Conservation (phyloP, 2,329 filamentous ascomycete species). For the Rachicladosporium sp. region DNA sequence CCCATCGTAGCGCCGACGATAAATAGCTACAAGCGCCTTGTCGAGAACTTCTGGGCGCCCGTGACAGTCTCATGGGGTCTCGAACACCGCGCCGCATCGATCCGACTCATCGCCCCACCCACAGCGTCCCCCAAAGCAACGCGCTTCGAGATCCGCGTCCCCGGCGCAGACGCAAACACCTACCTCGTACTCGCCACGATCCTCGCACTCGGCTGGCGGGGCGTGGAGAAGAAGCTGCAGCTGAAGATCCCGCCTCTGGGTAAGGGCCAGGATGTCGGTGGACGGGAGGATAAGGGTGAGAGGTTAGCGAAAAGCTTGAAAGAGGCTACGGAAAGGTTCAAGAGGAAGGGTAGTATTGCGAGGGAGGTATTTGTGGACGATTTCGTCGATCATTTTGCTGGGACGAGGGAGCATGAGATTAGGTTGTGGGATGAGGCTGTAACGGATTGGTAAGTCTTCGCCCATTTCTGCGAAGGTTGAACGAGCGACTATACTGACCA, state of each 20-base stretch:
- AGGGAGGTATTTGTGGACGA: constrained; percentile 85
- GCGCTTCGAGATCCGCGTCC: constrained; percentile 82
- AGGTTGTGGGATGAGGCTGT: constrained; percentile 89
- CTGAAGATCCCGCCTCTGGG: constrained; percentile 73
- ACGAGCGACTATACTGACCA: too few species aligned
- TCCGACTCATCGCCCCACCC: constrained; percentile 80
- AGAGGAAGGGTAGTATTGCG: constrained; percentile 68
- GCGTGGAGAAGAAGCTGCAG: constrained; percentile 81
- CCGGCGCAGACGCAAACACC: constrained; percentile 87
- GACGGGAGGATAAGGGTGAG: constrained; percentile 56
- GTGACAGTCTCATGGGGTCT: constrained; percentile 96
- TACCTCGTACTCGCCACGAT: constrained; percentile 79
- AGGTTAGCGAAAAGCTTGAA: constrained; percentile 73
- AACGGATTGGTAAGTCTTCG: constrained; percentile 91
- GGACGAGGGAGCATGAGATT: constrained; percentile 87
- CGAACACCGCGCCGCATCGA: constrained; percentile 84
- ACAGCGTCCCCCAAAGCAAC: constrained; percentile 75
- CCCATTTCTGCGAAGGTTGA: too few species aligned
- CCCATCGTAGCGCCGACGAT: constrained; percentile 85
- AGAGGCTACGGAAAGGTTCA: constrained; percentile 73
- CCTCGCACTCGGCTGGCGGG: constrained; percentile 77
- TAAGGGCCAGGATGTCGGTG: constrained; percentile 71
- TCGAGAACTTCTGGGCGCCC: constrained; percentile 98
- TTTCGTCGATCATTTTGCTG: constrained; percentile 91
- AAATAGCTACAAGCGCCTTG: constrained; percentile 95